Evolutionary conservation across 805 yeast species (phyloP).

Genomic region (Metschnikowia chrysomelidarum): DNA sequence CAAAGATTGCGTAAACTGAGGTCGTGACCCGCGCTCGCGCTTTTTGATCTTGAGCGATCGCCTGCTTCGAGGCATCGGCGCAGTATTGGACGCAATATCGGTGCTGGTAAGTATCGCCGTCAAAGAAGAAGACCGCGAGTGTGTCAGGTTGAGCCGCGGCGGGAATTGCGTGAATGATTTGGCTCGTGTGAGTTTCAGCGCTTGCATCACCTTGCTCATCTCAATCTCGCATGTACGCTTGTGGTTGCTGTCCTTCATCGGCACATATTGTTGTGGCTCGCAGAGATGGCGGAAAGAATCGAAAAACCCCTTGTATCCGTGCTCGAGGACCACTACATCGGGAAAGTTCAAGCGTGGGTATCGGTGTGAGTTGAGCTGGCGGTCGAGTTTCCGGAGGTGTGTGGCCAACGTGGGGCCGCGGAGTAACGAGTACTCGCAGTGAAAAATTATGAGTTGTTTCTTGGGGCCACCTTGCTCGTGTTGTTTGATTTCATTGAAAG

Average conservation of each 20-base stretch:
- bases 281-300: slow-evolving; percentile 58
- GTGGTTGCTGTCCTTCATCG: slow-evolving; percentile 60
- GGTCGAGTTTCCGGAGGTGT: slow-evolving; percentile 79
- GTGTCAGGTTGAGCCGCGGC: slow-evolving; percentile 14
- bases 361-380: slow-evolving; percentile 64
- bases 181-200: slow-evolving; percentile 40
- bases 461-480: slow-evolving; percentile 4
- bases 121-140: slow-evolving; percentile 18
- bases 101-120: slow-evolving; percentile 14
- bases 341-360: slow-evolving; percentile 88
- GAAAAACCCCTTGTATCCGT: slow-evolving; percentile 85
- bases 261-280: slow-evolving; percentile 75
- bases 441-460: slow-evolving; percentile 68
- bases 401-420: slow-evolving; percentile 94
- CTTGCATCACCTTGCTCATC: slow-evolving; percentile 44
- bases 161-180: slow-evolving; percentile 33
- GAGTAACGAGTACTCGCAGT: slow-evolving; percentile 90
- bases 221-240: slow-evolving; percentile 44
- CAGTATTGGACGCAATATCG: slow-evolving; percentile 9
- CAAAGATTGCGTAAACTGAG: slow-evolving; percentile 15
- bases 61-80: slow-evolving; percentile 12
- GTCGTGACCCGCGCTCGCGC: slow-evolving; percentile 13
- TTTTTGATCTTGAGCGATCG: slow-evolving; percentile 17
- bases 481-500: slow-evolving; percentile 20
- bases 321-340: slow-evolving; percentile 82